Base-by-base conservation (phyloP, 768 basidiomycete species). In the Mycena vulgaris region DNA sequence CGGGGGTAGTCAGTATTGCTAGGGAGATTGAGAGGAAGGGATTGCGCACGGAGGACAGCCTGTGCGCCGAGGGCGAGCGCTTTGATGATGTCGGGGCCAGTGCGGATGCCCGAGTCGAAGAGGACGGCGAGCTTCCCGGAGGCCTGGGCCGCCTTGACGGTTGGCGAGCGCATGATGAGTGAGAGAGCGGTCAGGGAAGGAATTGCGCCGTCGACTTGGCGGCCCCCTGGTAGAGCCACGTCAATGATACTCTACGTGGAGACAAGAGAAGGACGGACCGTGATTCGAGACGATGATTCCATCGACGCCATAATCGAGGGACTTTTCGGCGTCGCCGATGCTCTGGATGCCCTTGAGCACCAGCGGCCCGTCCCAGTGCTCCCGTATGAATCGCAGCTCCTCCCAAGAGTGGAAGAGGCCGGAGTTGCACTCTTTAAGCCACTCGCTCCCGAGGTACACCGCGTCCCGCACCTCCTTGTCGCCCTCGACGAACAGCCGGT, bases 51-150 rank as follows among this genome's bases (percentile, higher is more conserved):
- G 23, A 96, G 78, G 19, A 96, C 90, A 10, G 84, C 94, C 73
- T 96, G 92, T 10, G 96, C 95, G 47, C 96, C 95, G 0, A 97
- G 84, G 1, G 95, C 95, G 31, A 96, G 80, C 0, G 96, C 95
- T 79, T 94, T 94, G 79, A 95, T 85, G 52, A 96, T 88, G 70
- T 97, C 96, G 49, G 89, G 88, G 14, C 94, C 95, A 0, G 91
- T 93, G 49, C 95, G 89, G 67, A 96, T 91, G 9, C 95, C 95
- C 58, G 90, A 95, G 76, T 92, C 91, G 74, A 93, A 94, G 4
- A 96, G 81, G 39, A 96, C 80, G 1, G 91, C 90, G 42, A 95
- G 79, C 65, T 87, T 87, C 1, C 92, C 92, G 16, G 85, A 79
- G 7, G 77, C 77, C 75, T 93, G 92, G 0, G 92, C 91, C 5